Evolutionary conservation across 495 filamentous ascomycete species (phyloP).

Genomic region (Recurvomyces mirabilis): DNA sequence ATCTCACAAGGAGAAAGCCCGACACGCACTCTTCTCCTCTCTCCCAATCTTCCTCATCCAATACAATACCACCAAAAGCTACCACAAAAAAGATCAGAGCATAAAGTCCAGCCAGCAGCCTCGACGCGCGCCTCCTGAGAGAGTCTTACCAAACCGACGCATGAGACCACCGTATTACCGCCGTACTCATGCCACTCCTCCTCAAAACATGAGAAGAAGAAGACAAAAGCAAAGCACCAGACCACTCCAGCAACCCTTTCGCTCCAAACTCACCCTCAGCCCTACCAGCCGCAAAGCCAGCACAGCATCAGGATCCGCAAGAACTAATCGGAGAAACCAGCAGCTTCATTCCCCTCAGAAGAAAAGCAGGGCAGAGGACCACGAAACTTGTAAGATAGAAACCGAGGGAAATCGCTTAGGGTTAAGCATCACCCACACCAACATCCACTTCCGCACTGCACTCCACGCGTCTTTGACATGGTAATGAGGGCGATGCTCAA

Average conservation of each 20-base stretch:
- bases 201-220: not conserved
- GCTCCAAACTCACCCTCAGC: slow-evolving; percentile 6
- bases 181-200: too few species aligned
- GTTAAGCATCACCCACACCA: slow-evolving; percentile 17
- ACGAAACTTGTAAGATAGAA: slow-evolving; percentile 3
- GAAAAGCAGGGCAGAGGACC: not conserved
- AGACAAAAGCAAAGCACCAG: slow-evolving; percentile 2
- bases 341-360: slow-evolving; percentile 6
- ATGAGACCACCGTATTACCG: slow-evolving; percentile 23
- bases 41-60: slow-evolving; percentile 9
- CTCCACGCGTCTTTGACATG: not conserved
- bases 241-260: slow-evolving; percentile 19
- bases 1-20: slow-evolving; percentile 21
- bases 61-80: slow-evolving; percentile 14
- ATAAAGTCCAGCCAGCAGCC: slow-evolving; percentile 26
- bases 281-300: slow-evolving; percentile 2
- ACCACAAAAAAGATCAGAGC: slow-evolving; percentile 29
- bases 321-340: slow-evolving; percentile 14
- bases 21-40: slow-evolving; percentile 26
- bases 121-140: slow-evolving; percentile 28
- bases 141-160: slow-evolving; percentile 31
- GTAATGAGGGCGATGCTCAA: slow-evolving; percentile 8
- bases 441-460: slow-evolving; percentile 4
- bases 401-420: slow-evolving; percentile 20
- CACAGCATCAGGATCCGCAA: not conserved